Evolutionary conservation across 1,284 basidiomycete genomes (phyloP).

Genomic region (Xanthoconium separans): DNA sequence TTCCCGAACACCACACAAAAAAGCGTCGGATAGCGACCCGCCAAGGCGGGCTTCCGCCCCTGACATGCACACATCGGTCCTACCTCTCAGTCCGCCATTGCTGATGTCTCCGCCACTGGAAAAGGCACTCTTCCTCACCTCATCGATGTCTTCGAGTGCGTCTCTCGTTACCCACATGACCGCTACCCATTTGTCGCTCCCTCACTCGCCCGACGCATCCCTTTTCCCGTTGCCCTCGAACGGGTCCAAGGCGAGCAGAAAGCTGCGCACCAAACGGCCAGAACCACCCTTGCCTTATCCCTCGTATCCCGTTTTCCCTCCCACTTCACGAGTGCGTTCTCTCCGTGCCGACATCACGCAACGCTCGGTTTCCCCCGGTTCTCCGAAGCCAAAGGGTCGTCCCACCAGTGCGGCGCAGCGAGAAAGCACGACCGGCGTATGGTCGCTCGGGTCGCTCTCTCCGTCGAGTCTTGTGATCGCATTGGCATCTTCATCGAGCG

Average conservation of each 20-base stretch:
- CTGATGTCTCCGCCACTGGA: slow-evolving; percentile 34
- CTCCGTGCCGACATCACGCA: neutral
- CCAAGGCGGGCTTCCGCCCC: slow-evolving; percentile 14
- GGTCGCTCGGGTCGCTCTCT: slow-evolving; percentile 23
- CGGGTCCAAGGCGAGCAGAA: slow-evolving; percentile 2
- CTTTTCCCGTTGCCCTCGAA: slow-evolving; percentile 24
- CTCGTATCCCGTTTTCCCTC: slow-evolving; percentile 13
- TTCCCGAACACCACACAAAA: slow-evolving; percentile 8
- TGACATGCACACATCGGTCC: slow-evolving; percentile 22
- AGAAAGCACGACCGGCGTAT: slow-evolving; percentile 11
- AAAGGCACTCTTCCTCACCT: slow-evolving; percentile 29
- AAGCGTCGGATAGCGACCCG: neutral
- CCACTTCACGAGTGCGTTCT: neutral
- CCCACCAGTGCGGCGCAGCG: slow-evolving; percentile 1
- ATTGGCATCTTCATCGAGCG: slow-evolving; percentile 24
- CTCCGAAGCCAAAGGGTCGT: slow-evolving; percentile 11
- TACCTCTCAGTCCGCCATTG: slow-evolving; percentile 29
- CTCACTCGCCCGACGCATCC: slow-evolving; percentile 11
- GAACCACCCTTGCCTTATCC: slow-evolving; percentile 24
- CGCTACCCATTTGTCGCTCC: neutral
- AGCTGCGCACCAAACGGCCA: neutral
- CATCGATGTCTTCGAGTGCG: slow-evolving; percentile 17
- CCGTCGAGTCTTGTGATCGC: slow-evolving; percentile 25
- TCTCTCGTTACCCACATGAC: slow-evolving; percentile 16
- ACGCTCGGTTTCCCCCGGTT: slow-evolving; percentile 9